Percentiles rank a stretch among this genome's conserved stretches.
These are phyloP conservation scores for Kluyveromyces sp. DNA, from an alignment of 1,139 yeast genomes.

Conservation along the genomic window DNA sequence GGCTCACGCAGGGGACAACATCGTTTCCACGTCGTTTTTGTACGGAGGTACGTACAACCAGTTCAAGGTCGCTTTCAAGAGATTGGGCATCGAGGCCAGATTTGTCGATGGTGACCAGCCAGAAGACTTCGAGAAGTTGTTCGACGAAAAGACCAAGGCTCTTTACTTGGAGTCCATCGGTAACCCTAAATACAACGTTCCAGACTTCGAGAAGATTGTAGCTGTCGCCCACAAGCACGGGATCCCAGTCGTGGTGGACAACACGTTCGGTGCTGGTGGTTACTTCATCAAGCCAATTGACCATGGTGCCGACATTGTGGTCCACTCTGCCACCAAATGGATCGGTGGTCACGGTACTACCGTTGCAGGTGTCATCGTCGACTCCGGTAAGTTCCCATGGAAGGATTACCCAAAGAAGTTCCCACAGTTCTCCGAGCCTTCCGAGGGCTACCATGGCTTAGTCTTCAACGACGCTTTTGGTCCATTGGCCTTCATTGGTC, in stretches of 20 bases:
- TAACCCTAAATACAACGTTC: conserved; percentile 88
- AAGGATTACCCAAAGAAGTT: conserved; percentile 72
- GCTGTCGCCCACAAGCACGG: conserved; percentile 83
- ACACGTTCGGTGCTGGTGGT: conserved; percentile 98
- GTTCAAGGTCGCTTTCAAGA: conserved; percentile 83
- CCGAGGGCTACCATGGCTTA: conserved; percentile 90
- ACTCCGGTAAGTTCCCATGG: conserved; percentile 92
- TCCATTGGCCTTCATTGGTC: conserved; percentile 69
- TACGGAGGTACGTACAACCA: conserved; percentile 97
- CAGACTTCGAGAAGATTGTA: conserved; percentile 76
- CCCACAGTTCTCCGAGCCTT: conserved; percentile 86
- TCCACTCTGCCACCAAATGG: conserved; percentile 96
- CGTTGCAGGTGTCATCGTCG: conserved; percentile 85
- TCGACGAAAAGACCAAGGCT: conserved; percentile 84
- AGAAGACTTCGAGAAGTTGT: conserved; percentile 62
- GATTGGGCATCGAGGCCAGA: conserved; percentile 77
- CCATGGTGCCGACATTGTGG: conserved; percentile 79
- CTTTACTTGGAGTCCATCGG: conserved; percentile 87
- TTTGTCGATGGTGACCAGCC: conserved; percentile 74
- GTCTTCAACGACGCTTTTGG: conserved; percentile 78
- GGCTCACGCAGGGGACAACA: conserved; percentile 85
- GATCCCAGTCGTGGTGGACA: conserved; percentile 88
- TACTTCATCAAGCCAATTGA: conserved; percentile 77
- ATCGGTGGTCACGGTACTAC: conserved; percentile 97
- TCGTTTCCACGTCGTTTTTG: conserved; percentile 77